Evolutionary conservation across 768 basidiomycete genomes (phyloP), one percentile per base, ranked within the genome.

Genomic region (Cyclocybe cylindracea): DNA sequence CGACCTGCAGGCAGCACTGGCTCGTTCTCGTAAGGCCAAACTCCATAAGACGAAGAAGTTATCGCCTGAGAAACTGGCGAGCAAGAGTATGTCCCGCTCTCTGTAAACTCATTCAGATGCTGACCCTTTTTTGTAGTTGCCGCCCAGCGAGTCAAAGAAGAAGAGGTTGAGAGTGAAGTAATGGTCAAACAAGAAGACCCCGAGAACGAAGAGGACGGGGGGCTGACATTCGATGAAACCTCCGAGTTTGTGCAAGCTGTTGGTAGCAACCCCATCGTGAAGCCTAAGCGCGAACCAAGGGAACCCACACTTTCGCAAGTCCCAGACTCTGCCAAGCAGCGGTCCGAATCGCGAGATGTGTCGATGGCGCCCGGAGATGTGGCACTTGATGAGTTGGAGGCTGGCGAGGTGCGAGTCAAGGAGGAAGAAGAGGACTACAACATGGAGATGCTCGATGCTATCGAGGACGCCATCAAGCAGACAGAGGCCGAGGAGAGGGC

Each of bases 191-290:
- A 74, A 10, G 82, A 80, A 59, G 78, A 74, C 34, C 43, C 56
- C 34, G 73, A 78, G n/a, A 65, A 61, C 31, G 70, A 71, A 11
- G 66, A 66, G 5, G 77, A 79, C 2, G 74, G 68, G 14, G 89
- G 88, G 16, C 75, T 98, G 32, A 90, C 89, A 0, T 94, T 99
- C 56, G 95, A 98, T 63, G 95, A 98, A 59, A 98, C 96, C 0
- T 93, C 94, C 1, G 96, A 98, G 67, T 99, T 99, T 58, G 91
- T 98, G 37, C 85, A 94, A 13, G 86, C 85, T 11, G 90, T 92
- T 42, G 83, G 85, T 2, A 84, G 83, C 56, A 82, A 84, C 56
- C 84, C 86, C 0, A 66, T 79, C 1, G 70, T 74, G 37, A 75
- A 66, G 33, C 62, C 76, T 33, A 82, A 87, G 60, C 64, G 61